A percentile compares a stretch with the other conserved stretches of the same genome.
Conservation (phyloP, 1,284 basidiomycete species). For the Coniophora puteana region DNA sequence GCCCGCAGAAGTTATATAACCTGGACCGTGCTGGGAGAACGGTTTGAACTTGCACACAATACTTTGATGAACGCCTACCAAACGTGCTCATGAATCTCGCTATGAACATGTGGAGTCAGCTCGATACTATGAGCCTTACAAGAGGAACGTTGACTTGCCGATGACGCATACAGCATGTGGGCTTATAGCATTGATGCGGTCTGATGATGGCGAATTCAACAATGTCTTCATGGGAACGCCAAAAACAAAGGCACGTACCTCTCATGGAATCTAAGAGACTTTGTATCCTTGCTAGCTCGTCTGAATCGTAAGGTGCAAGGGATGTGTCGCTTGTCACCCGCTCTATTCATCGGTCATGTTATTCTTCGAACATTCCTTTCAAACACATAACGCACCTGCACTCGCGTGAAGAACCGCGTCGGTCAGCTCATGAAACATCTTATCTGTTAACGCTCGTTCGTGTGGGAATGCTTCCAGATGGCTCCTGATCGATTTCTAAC, state of each 20-base stretch:
- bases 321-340: constrained; percentile 40
- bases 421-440: constrained; percentile 20
- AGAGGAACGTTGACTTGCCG: not conserved
- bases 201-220: not conserved
- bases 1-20: constrained; percentile 32
- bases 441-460: not conserved
- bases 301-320: constrained; percentile 24
- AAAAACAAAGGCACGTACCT: not conserved
- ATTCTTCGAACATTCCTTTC: constrained; percentile 24
- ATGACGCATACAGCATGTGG: constrained; percentile 7
- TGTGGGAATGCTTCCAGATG: constrained; percentile 9
- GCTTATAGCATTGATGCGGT: not conserved
- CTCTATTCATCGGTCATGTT: constrained; percentile 26
- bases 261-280: not conserved
- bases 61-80: constrained; percentile 1
- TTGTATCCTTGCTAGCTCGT: constrained; percentile 5
- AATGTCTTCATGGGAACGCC: no score
- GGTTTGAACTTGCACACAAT: not conserved
- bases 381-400: constrained; percentile 39
- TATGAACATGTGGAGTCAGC: not conserved
- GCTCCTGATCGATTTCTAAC: constrained; percentile 25
- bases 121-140: not conserved
- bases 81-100: constrained; percentile 6
- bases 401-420: constrained; percentile 8
- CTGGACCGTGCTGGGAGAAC: constrained; percentile 3